Percentiles rank a stretch among this genome's conserved stretches.
These are phyloP conservation scores for Nakazawaea sp. DNA, from an alignment of 805 yeast genomes.

Conservation along the genomic window DNA sequence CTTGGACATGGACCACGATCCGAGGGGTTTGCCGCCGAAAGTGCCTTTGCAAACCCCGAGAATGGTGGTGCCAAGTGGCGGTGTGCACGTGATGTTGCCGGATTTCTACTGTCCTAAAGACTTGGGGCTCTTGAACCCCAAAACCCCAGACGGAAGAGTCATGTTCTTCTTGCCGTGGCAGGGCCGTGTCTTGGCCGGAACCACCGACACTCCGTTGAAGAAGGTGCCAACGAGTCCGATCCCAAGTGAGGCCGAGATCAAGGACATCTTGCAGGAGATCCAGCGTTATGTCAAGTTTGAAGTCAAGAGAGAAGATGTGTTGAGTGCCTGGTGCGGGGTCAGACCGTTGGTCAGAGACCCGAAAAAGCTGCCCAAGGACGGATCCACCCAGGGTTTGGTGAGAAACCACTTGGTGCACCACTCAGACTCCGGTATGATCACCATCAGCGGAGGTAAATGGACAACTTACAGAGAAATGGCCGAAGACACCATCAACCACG, in stretches of 20 bases:
- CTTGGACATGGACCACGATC: constrained; percentile 78
- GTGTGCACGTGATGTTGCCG: constrained; percentile 89
- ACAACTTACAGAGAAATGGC: constrained; percentile 98
- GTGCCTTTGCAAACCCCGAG: constrained; percentile 39
- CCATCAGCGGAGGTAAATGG: constrained; percentile 98
- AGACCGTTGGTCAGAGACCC: constrained; percentile 92
- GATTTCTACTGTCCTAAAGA: constrained; percentile 85
- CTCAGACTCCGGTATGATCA: constrained; percentile 62
- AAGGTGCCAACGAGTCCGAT: constrained; percentile 68
- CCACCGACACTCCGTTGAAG: constrained; percentile 85
- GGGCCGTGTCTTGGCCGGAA: constrained; percentile 93
- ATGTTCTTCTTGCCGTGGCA: constrained; percentile 98
- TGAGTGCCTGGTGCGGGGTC: constrained; percentile 96
- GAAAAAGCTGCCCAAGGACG: constrained; percentile 35
- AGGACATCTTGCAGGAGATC: constrained; percentile 79
- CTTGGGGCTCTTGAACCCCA: constrained; percentile 86
- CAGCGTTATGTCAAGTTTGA: constrained; percentile 87
- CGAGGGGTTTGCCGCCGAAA: constrained; percentile 56
- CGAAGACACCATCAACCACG: constrained; percentile 79
- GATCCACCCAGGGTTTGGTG: constrained; percentile 79
- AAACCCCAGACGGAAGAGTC: constrained; percentile 92
- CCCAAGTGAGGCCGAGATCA: constrained; percentile 84
- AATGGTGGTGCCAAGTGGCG: constrained; percentile 92
- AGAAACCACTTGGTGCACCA: constrained; percentile 79
- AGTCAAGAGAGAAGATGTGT: constrained; percentile 82